Conservation (phyloP, 805 yeast genomes). For the Schwanniomyces yamadae region DNA sequence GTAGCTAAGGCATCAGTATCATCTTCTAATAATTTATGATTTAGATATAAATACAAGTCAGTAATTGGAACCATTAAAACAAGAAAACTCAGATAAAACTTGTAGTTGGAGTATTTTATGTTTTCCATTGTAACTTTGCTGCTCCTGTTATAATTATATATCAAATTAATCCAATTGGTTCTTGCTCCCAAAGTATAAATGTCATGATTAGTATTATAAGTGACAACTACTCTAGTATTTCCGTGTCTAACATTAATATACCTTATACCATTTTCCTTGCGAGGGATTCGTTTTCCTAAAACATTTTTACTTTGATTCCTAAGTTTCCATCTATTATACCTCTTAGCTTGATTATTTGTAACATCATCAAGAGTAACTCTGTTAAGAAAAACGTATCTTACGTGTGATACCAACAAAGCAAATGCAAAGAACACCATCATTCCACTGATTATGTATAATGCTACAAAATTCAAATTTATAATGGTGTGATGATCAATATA, state of each 20-base stretch:
- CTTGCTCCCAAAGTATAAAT: conserved; percentile 39
- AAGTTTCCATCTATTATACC: conserved; percentile 25
- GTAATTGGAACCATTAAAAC: conserved; percentile 21
- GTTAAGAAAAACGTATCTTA: conserved; percentile 46
- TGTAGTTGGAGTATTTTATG: conserved; percentile 7
- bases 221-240: conserved; percentile 36
- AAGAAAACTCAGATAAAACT: conserved; percentile 14
- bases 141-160: conserved; percentile 24
- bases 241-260: conserved; percentile 43
- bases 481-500: conserved; percentile 23
- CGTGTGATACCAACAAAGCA: conserved; percentile 43
- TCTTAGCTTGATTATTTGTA: conserved; percentile 28
- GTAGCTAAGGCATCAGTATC: not conserved
- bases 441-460: conserved; percentile 43
- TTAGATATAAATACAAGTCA: too few relatives aligned
- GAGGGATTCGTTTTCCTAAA: conserved; percentile 8
- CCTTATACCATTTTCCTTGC: conserved; percentile 32
- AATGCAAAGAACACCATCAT: conserved; percentile 46
- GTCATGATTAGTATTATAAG: conserved; percentile 25
- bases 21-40: not conserved
- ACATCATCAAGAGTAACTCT: conserved; percentile 62
- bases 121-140: conserved; percentile 12
- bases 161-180: conserved; percentile 35
- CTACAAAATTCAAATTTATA: conserved; percentile 49
- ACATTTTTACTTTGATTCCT: conserved; percentile 9